Base-by-base conservation (phyloP, 139 green algal species). In the Coelastrella sp. region DNA sequence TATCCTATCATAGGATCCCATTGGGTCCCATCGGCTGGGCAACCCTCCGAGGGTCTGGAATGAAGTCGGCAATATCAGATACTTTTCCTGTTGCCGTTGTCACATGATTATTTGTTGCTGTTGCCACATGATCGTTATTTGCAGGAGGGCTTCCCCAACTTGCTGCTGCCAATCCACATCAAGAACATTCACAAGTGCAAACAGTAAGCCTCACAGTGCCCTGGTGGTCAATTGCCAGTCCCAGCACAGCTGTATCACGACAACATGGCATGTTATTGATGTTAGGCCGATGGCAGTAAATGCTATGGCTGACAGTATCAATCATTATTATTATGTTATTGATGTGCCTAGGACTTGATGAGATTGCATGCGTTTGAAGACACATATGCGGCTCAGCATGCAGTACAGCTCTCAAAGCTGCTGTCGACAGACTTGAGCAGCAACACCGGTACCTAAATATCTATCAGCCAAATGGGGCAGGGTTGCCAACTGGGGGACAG, bases 131-230 rank as follows among this genome's bases (percentile, higher is more conserved):
- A 49, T 49, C 1, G 4, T 76, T 8, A 27, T 76, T 1, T 76
- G 19, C 68, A 76, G 68, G 68, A 76, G 19, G 68, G 68, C 17
- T 76, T 87, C 63, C 84, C 84, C 56, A 82, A 89, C 70, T 57
- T 89, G 22, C n/a, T 81, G 70, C 70, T 89, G 17, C 84, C 84
- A n/a, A 89, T 89, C 49, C 25, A 89, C 70, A 89, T 89, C 84
- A 89, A 88, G 56, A 88, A 88, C 83, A 88, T 88, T 66, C 66
- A 88, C 68, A 88, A 88, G 25, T 80, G 70, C 70, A 81, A 63
- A 15, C 84, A 89, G 84, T 89, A n/a, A 82, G 84, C 59, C 20
- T 59, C 9, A 68, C 61, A 68, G 61, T 70, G 63, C 11, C 12
- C 14, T 70, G 63, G 4, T 70, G 6, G 1, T 78, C 19, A 78